phyloP scores from a whole-genome alignment of 2,329 filamentous ascomycete species.

The Venturia aucupariae region DNA sequence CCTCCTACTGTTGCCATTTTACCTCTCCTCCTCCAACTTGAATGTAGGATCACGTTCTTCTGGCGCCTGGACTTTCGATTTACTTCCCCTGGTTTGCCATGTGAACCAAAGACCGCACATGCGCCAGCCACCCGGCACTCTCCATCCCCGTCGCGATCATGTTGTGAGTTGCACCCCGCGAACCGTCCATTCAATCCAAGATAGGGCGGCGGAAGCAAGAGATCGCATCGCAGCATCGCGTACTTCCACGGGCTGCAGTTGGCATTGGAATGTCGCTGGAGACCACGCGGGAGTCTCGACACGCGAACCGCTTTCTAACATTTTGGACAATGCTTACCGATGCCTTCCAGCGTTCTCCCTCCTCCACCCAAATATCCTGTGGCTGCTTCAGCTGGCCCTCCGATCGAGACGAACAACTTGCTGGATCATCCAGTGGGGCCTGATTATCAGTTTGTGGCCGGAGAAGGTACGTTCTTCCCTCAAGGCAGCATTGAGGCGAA shows the following conservation, averaged over 20 bases:
- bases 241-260: not conserved
- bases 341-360: constrained; percentile 39
- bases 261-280: not conserved
- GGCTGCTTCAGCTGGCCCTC: constrained; percentile 61
- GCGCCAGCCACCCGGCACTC: not conserved
- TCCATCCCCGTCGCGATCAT: not conserved
- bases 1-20: not conserved
- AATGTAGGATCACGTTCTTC: not conserved
- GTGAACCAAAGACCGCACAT: not conserved
- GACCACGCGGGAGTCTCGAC: not conserved
- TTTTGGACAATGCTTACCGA: not conserved
- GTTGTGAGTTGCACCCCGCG: constrained; percentile 6
- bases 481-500: not conserved
- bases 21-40: not conserved
- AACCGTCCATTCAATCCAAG: not conserved
- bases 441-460: constrained; percentile 83
- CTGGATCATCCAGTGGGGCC: constrained; percentile 69
- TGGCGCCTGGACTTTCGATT: not conserved
- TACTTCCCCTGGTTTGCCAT: not conserved
- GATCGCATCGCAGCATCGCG: not conserved
- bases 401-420: constrained; percentile 92
- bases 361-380: constrained; percentile 80
- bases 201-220: not conserved
- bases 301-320: too few relatives aligned
- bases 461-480: constrained; percentile 59